These are phyloP conservation scores for Phanerochaete sordida DNA, from an alignment of 768 basidiomycete genomes.

Conservation along the genomic window DNA sequence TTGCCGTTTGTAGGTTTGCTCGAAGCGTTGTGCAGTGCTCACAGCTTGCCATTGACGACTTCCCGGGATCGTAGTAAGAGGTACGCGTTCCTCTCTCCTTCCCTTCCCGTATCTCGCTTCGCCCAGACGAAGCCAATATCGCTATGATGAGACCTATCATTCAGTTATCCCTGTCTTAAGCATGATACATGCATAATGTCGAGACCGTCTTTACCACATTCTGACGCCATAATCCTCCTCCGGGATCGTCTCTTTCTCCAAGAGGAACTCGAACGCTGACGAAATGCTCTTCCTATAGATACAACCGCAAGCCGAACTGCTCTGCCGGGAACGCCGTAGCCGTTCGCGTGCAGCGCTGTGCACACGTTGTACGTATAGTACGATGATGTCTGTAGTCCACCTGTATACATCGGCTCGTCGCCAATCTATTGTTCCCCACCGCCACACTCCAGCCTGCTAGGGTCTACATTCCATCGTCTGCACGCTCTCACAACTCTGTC, in stretches of 20 bases:
- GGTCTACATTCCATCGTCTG: not conserved
- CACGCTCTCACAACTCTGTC: not conserved
- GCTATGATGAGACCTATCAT: slow-evolving; percentile 8
- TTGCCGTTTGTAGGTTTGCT: not conserved
- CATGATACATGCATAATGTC: slow-evolving; percentile 13
- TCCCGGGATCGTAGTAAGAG: not conserved
- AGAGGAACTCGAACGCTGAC: not conserved
- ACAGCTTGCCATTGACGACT: not conserved
- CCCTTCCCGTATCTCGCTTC: slow-evolving; percentile 5
- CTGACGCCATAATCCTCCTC: not conserved
- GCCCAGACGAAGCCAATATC: not conserved
- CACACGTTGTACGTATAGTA: not conserved
- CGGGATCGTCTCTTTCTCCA: not conserved
- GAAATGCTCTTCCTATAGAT: not conserved
- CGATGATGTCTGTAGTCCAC: not conserved
- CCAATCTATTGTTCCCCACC: slow-evolving; percentile 1
- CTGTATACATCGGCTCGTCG: not conserved
- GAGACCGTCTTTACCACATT: slow-evolving; percentile 9
- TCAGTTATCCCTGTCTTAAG: slow-evolving; percentile 20
- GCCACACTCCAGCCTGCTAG: not conserved
- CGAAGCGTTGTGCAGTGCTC: not conserved
- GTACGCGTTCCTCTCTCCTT: not conserved
- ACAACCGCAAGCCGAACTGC: not conserved
- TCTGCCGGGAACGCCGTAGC: not conserved
- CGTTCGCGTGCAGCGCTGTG: not conserved